Conservation (phyloP, 352 stramenopile species). For the Phytophthora macrochlamydospora region DNA sequence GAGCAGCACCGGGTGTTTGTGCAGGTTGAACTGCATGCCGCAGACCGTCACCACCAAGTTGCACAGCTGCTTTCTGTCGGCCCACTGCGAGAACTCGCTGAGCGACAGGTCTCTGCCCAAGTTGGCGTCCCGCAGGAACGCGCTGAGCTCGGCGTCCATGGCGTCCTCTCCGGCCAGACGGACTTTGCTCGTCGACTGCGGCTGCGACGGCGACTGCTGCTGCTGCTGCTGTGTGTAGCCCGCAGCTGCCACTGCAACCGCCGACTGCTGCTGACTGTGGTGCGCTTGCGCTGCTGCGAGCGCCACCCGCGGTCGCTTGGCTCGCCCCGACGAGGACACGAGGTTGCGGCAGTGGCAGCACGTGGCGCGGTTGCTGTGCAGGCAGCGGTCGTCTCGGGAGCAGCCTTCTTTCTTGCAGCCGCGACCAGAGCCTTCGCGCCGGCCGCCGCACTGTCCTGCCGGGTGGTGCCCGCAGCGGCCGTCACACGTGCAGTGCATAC, state of each 20-base stretch:
- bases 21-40: constrained; percentile 73
- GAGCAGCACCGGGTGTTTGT: constrained; percentile 71
- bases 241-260: constrained; percentile 3
- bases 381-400: constrained; percentile 61
- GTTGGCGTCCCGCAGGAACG: constrained; percentile 37
- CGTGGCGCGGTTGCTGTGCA: constrained; percentile 74
- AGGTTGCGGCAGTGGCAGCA: constrained; percentile 85
- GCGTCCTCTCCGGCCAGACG: constrained; percentile 12
- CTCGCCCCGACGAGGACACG: constrained; percentile 57
- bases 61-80: constrained; percentile 39
- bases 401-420: constrained; percentile 70
- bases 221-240: constrained; percentile 16
- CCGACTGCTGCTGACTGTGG: constrained; percentile 5
- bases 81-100: constrained; percentile 62
- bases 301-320: constrained; percentile 36
- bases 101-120: constrained; percentile 44
- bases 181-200: constrained; percentile 11
- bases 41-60: constrained; percentile 71
- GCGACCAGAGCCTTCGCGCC: constrained; percentile 64
- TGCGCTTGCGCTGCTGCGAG: not conserved
- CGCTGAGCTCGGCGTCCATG: constrained; percentile 35
- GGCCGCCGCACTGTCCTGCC: constrained; percentile 56
- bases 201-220: not conserved
- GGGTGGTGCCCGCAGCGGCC: constrained; percentile 66
- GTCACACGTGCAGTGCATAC: constrained; percentile 87